Evolutionary conservation across 345 rosid species (phyloP).

Genomic region (Hibiscus tridactylites): DNA sequence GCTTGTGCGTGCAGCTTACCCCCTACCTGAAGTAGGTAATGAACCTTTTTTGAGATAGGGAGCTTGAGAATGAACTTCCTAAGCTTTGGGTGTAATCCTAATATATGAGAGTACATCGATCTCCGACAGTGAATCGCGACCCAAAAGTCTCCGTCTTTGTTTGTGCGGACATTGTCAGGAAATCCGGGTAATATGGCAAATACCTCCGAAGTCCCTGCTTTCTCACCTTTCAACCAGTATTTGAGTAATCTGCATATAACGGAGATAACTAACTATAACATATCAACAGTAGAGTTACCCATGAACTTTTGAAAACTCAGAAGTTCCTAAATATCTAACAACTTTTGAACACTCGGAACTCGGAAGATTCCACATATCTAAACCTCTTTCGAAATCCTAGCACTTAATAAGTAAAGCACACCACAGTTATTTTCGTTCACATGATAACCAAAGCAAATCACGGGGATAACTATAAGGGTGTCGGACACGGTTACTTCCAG

Average conservation of each 20-base stretch:
- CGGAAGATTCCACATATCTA: no score
- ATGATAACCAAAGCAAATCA: no score
- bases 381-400: no score
- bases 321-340: no score
- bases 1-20: conserved; percentile 40
- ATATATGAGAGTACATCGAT: conserved; percentile 28
- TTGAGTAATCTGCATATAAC: conserved; percentile 37
- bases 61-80: conserved; percentile 58
- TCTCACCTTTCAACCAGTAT: conserved; percentile 46
- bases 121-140: conserved; percentile 67
- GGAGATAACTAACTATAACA: neutral
- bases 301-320: no score
- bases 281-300: conserved; percentile 1
- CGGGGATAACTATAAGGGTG: no score
- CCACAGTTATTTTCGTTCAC: no score
- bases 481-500: no score
- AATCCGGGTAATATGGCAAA: no score
- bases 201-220: no score
- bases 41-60: conserved; percentile 52
- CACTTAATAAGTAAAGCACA: no score
- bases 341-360: no score
- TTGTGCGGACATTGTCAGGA: conserved; percentile 75
- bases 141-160: conserved; percentile 83
- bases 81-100: conserved; percentile 35
- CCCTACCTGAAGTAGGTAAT: conserved; percentile 45